Evolutionary conservation across 2,329 filamentous ascomycete species (phyloP).

Genomic region (Aureobasidium sp.): DNA sequence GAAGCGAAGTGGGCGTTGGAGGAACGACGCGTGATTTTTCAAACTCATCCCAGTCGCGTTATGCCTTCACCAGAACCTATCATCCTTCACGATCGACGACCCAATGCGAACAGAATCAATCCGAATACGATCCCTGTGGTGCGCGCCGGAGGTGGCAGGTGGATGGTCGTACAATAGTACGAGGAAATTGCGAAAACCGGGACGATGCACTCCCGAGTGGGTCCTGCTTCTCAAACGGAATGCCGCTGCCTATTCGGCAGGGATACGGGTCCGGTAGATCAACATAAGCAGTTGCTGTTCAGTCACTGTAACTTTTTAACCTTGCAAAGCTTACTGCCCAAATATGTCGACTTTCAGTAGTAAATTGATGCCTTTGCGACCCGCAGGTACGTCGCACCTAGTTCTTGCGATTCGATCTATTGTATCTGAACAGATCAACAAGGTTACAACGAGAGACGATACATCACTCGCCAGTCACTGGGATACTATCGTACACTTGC

Average conservation of each 20-base stretch:
- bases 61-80: not conserved
- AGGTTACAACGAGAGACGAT: conserved; percentile 28
- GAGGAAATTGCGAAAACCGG: not conserved
- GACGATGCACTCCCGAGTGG: not conserved
- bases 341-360: not conserved
- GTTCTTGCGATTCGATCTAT: not conserved
- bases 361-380: not conserved
- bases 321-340: not conserved
- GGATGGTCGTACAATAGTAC: not conserved
- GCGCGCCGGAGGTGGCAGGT: too few species aligned
- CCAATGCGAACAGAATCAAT: too few species aligned
- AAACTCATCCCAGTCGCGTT: not conserved
- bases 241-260: not conserved
- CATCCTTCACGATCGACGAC: not conserved
- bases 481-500: conserved; percentile 33
- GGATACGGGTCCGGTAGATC: not conserved
- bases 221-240: not conserved
- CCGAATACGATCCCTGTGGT: too few species aligned
- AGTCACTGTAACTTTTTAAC: not conserved
- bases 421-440: not conserved
- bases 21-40: not conserved
- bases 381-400: not conserved
- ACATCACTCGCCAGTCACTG: conserved; percentile 32
- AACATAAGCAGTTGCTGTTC: not conserved
- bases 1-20: not conserved